A percentile compares a stretch with the other conserved stretches of the same genome.
Evolutionary conservation across 164 flowering plant genomes (phyloP).

Genomic region (Annona cherimola): DNA sequence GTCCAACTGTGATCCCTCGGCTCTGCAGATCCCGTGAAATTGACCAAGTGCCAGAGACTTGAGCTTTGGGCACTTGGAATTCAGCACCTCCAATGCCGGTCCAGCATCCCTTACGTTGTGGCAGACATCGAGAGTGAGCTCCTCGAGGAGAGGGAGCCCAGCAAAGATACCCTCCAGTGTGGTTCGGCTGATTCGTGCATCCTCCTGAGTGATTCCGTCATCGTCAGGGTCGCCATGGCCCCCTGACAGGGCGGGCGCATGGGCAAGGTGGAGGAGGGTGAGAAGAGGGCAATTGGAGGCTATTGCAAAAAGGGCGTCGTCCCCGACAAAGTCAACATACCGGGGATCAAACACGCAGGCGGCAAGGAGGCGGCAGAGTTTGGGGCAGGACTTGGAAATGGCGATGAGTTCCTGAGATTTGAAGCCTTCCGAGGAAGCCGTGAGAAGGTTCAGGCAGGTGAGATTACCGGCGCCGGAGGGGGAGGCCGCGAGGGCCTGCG

Average conservation of each 20-base stretch:
- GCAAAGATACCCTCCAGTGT: slow-evolving; percentile 47
- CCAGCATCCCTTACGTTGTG: slow-evolving; percentile 64
- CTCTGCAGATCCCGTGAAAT: slow-evolving; percentile 67
- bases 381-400: slow-evolving; percentile 53
- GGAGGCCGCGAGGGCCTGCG: slow-evolving; percentile 41
- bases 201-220: slow-evolving; percentile 41
- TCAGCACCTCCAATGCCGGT: slow-evolving; percentile 49
- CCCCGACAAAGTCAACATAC: slow-evolving; percentile 67
- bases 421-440: slow-evolving; percentile 56
- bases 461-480: slow-evolving; percentile 33
- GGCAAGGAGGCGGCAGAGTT: slow-evolving; percentile 38
- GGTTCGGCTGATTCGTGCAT: slow-evolving; percentile 42
- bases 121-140: slow-evolving; percentile 62
- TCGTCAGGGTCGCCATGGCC: slow-evolving; percentile 33
- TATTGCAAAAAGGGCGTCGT: slow-evolving; percentile 48
- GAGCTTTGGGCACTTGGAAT: slow-evolving; percentile 48
- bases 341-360: slow-evolving; percentile 78
- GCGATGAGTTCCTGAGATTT: slow-evolving; percentile 50
- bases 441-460: slow-evolving; percentile 42
- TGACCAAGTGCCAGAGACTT: slow-evolving; percentile 62
- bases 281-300: slow-evolving; percentile 51
- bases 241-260: slow-evolving; percentile 38
- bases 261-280: slow-evolving; percentile 54
- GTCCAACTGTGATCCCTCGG: slow-evolving; percentile 49
- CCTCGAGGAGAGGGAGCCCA: slow-evolving; percentile 51